Conservation (phyloP, 164 flowering plant species). For the Chimonanthus salicifolius region DNA sequence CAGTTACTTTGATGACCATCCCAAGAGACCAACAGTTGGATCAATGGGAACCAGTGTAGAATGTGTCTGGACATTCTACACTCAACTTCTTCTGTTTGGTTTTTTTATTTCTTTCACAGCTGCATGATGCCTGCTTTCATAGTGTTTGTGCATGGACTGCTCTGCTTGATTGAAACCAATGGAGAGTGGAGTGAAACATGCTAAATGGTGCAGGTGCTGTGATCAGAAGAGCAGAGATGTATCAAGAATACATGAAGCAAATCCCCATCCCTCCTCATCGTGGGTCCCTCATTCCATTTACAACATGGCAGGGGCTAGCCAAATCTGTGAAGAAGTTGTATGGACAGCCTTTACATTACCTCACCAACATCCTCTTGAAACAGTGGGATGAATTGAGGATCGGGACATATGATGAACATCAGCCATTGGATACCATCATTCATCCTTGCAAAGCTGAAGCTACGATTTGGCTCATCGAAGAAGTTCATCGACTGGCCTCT, state of each 20-base stretch:
- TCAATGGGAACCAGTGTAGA: neutral
- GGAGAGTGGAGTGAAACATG: constrained; percentile 9
- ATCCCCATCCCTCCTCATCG: constrained; percentile 55
- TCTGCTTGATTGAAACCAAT: neutral
- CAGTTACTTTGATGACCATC: neutral
- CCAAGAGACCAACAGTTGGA: neutral
- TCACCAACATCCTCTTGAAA: constrained; percentile 62
- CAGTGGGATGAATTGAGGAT: constrained; percentile 64
- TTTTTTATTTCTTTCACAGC: neutral
- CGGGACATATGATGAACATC: constrained; percentile 45
- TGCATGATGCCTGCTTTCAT: neutral
- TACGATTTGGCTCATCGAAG: constrained; percentile 79
- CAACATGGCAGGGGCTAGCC: constrained; percentile 67
- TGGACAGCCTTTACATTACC: constrained; percentile 86
- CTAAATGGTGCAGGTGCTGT: constrained; percentile 38
- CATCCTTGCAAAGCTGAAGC: constrained; percentile 87
- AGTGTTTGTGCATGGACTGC: neutral
- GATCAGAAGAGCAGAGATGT: constrained; percentile 60
- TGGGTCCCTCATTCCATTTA: constrained; percentile 62
- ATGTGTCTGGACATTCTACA: neutral
- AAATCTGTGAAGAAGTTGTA: constrained; percentile 66
- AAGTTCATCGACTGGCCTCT: constrained; percentile 58
- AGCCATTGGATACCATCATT: constrained; percentile 50
- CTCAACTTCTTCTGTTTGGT: neutral
- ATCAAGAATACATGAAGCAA: constrained; percentile 82